These are phyloP conservation scores for Kwoniella bestiolae DNA, from an alignment of 768 basidiomycete species.

Conservation along the genomic window DNA sequence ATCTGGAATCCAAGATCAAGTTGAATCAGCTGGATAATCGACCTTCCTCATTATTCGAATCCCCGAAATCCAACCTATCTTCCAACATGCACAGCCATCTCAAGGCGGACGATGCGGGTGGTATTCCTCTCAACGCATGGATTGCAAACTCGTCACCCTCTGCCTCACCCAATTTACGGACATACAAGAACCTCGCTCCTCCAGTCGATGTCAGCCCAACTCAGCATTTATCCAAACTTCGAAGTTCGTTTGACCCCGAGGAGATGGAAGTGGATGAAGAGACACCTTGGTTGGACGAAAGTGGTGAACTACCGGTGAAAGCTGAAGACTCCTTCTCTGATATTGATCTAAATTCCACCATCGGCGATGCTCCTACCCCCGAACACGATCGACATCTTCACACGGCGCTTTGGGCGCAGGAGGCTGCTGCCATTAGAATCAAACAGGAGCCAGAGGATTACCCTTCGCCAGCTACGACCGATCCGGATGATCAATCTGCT, in stretches of 20 bases:
- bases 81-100: conserved; percentile 7
- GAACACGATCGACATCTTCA: conserved; percentile 43
- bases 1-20: conserved; percentile 20
- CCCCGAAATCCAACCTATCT: conserved; percentile 22
- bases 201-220: conserved; percentile 37
- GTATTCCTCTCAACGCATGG: conserved; percentile 31
- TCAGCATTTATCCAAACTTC: conserved; percentile 35
- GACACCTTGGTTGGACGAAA: conserved; percentile 40
- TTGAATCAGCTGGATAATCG: conserved; percentile 43
- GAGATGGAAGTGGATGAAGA: conserved; percentile 45
- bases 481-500: conserved; percentile 23
- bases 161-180: conserved; percentile 31
- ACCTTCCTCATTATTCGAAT: conserved; percentile 24
- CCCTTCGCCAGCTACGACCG: conserved; percentile 41
- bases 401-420: conserved; percentile 43
- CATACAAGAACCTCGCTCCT: conserved; percentile 14
- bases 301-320: conserved; percentile 44
- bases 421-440: conserved; percentile 35
- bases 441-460: conserved; percentile 47
- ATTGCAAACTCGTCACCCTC: conserved; percentile 34
- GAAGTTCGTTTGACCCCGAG: conserved; percentile 36
- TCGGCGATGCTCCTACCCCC: conserved; percentile 42
- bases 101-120: conserved; percentile 22
- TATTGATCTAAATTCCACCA: conserved; percentile 32
- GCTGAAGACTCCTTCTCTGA: conserved; percentile 46